Base-by-base conservation (phyloP, 176 grass and related monocot genomes). In the Bolboschoenus planiculmis region DNA sequence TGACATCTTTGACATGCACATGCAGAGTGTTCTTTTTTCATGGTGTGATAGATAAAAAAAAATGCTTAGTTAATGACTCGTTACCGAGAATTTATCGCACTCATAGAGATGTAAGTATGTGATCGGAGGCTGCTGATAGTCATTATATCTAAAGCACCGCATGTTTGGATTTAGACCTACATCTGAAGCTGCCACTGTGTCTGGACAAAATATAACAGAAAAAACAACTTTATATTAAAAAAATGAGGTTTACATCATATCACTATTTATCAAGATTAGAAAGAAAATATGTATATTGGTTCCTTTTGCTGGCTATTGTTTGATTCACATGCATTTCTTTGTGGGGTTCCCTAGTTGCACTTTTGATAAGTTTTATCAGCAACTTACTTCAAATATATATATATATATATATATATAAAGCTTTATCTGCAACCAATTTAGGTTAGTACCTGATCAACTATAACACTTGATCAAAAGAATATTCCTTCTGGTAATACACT, bases 21-120 rank as follows among this genome's bases (percentile, higher is more conserved):
- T 5, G 23, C 4, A 39, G 15, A n/a, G 16, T 67, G 34, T 39
- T 39, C 9, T 8, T 30, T 39, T 30, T 39, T 40, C 65, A 70
- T 70, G 34, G 16, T 16, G 15, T 26, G 30, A 29, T 44, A 74
- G 9, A 43, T n/a, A 43, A 72, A 11, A 59, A 55, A 16, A 74
- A 47, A 70, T 72, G 40, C 18, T 62, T 55, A 57, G 30, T 77
- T 30, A 80, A 76, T 57, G 54, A 80, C 51, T 23, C 42, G 54
- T 37, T 91, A 94, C 92, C 83, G 89, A 91, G 53, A 94, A 94
- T 26, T 79, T 86, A 34, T 89, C 33, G 18, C 87, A 87, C 21
- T 81, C 70, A 20, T 81, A 91, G 58, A 94, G 80, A 64, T 89
- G 89, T 27, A 89, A 62, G 29, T 91, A 91, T 78, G 89, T 94